A percentile compares a stretch with the other conserved stretches of the same genome.
Conservation (phyloP, 805 yeast species). For the Wickerhamiella domercqiae region DNA sequence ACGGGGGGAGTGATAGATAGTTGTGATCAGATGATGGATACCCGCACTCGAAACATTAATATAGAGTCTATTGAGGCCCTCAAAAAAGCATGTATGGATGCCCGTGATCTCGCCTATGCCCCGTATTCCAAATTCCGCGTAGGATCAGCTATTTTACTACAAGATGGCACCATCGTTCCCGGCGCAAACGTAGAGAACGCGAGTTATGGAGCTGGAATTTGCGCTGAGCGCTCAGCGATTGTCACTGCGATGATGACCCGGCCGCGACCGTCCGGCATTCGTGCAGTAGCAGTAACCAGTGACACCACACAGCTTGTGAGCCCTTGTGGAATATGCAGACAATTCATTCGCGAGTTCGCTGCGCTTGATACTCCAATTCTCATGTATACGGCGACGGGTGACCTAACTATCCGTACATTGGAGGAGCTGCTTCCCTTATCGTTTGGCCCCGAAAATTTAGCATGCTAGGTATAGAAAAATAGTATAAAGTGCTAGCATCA, state of each 20-base stretch:
- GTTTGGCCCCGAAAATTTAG: constrained; percentile 67
- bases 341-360: constrained; percentile 71
- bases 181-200: constrained; percentile 96
- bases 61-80: constrained; percentile 6
- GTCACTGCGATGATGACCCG: constrained; percentile 34
- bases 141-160: constrained; percentile 58
- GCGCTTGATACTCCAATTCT: constrained; percentile 37
- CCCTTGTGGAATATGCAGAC: constrained; percentile 94
- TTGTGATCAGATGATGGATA: too few species aligned
- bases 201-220: constrained; percentile 62
- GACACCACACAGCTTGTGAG: constrained; percentile 44
- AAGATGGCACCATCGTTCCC: constrained; percentile 31
- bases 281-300: constrained; percentile 53
- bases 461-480: neutral
- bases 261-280: constrained; percentile 23
- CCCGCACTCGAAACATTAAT: neutral
- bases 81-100: constrained; percentile 21
- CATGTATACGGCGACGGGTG: constrained; percentile 42
- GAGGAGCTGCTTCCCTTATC: constrained; percentile 62
- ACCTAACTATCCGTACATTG: constrained; percentile 32
- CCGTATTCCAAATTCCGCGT: constrained; percentile 73
- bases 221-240: constrained; percentile 63
- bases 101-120: constrained; percentile 40
- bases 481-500: too few species aligned
- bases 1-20: too few species aligned